These are phyloP conservation scores for Acer negundo DNA, from an alignment of 345 rosid genomes.

Conservation along the genomic window DNA sequence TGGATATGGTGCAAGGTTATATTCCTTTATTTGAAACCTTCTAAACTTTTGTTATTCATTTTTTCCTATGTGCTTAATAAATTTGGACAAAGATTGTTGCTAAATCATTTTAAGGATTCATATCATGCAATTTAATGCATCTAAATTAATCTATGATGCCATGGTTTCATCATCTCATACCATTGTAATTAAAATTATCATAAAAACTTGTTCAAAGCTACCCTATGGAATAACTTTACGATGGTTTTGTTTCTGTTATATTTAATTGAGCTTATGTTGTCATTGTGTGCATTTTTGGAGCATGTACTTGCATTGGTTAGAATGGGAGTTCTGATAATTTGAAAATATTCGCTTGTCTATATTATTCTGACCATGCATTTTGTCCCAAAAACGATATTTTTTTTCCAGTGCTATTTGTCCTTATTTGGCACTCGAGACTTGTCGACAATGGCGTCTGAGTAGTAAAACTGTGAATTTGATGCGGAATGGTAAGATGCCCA, in stretches of 20 bases:
- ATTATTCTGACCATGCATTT: background rate
- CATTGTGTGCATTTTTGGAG: background rate
- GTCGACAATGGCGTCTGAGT: conserved; percentile 98
- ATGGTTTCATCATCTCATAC: background rate
- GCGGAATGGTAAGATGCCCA: conserved; percentile 96
- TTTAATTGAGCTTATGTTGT: background rate
- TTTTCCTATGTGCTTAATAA: background rate
- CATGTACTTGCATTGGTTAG: background rate
- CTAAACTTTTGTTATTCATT: background rate
- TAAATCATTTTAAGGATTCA: background rate
- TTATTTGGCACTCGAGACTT: conserved; percentile 91
- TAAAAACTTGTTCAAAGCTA: too few relatives aligned
- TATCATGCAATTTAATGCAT: background rate
- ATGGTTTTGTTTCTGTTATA: background rate
- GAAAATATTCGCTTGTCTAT: background rate
- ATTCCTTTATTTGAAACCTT: conserved; percentile 18
- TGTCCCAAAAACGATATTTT: conserved; percentile 16
- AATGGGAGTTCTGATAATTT: background rate
- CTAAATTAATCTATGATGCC: background rate
- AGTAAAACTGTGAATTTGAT: conserved; percentile 85
- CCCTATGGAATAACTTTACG: background rate
- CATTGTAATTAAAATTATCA: too few relatives aligned
- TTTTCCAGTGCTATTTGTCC: conserved; percentile 89
- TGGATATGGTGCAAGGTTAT: conserved; percentile 97
- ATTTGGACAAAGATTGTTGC: background rate